Base-by-base conservation (phyloP, 129 eudicot genomes). In the Chrysanthemum seticuspe region DNA sequence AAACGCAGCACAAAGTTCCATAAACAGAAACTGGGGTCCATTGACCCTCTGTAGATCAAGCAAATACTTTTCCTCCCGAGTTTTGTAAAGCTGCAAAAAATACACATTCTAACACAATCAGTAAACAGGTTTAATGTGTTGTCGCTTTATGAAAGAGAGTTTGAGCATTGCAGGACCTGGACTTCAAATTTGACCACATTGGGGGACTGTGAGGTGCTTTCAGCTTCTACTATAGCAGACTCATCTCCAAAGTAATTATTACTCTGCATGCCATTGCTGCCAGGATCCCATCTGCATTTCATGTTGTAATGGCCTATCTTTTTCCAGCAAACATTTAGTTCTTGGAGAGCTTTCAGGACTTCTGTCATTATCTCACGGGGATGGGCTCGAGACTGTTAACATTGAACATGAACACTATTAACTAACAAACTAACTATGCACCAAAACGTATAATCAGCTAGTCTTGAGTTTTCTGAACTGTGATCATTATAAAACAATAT, bases 291-390 rank as follows among this genome's bases (percentile, higher is more conserved):
- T 77, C 95, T 80, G 80, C 97, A 93, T 75, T 93, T 93, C 98
- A 93, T 93, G 81, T 93, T 93, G 74, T 93, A 93, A 67, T 85
- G 98, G 21, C 97, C 98, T 68, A 93, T 87, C 85, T 87, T 93
- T 82, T 93, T 93, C 98, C 98, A 93, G 82, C 88, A 77, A 13
- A 93, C 97, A 40, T 93, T 89, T 79, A 93, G 60, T 58, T 89
- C 98, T 87, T 93, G 98, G 62, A 93, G 88, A 62, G 97, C 96
- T 81, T 93, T 93, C 13, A 93, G 74, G 73, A 89, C 98, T 81
- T 89, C 98, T 0, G 92, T 82, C 98, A 93, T 89, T 65, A 93
- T 89, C 85, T 89, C 95, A 79, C 97, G 92, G 52, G 98, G 98
- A 73, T 87, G 96, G 58, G 98, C 98, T 63, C 96, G 92, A 51